Evolutionary conservation across 2,329 filamentous ascomycete genomes (phyloP).

Genomic region (Colletotrichum musicola): DNA sequence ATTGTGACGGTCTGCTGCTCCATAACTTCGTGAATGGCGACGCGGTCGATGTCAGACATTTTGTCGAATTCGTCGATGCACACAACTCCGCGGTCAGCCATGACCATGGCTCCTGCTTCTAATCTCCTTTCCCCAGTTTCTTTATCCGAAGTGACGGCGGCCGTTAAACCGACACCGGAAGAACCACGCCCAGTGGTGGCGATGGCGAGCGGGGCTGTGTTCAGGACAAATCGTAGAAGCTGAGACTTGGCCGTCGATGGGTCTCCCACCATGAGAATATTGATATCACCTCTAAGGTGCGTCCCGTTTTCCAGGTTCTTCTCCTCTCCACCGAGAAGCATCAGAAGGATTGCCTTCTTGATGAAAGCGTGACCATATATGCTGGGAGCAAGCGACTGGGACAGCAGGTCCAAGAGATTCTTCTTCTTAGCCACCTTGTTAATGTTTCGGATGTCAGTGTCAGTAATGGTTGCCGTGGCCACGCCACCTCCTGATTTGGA

Average conservation of each 20-base stretch:
- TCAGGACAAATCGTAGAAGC: constrained; percentile 93
- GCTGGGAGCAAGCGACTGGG: constrained; percentile 93
- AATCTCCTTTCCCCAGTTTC: constrained; percentile 95
- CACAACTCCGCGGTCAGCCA: constrained; percentile 95
- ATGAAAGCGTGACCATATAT: constrained; percentile 98
- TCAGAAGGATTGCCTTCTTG: constrained; percentile 96
- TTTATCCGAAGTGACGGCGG: constrained; percentile 95
- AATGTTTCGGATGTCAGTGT: constrained; percentile 98
- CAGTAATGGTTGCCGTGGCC: constrained; percentile 91
- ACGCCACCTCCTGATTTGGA: constrained; percentile 97
- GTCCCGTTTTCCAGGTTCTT: constrained; percentile 99
- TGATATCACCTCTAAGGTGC: constrained; percentile 97
- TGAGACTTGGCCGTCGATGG: constrained; percentile 99
- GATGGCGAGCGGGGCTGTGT: constrained; percentile 95
- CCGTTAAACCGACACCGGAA: constrained; percentile 96
- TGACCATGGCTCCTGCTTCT: constrained; percentile 98
- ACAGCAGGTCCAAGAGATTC: constrained; percentile 91
- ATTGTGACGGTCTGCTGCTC: constrained; percentile 99
- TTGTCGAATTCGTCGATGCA: constrained; percentile 99
- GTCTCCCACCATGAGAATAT: constrained; percentile 99
- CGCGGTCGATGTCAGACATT: constrained; percentile 98
- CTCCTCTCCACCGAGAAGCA: constrained; percentile 95
- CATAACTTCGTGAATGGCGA: constrained; percentile 99
- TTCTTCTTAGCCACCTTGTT: constrained; percentile 97
- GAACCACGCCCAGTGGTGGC: constrained; percentile 97